Conservation (phyloP, 2,329 filamentous ascomycete species). For the Sporothrix pseudoabietina region DNA sequence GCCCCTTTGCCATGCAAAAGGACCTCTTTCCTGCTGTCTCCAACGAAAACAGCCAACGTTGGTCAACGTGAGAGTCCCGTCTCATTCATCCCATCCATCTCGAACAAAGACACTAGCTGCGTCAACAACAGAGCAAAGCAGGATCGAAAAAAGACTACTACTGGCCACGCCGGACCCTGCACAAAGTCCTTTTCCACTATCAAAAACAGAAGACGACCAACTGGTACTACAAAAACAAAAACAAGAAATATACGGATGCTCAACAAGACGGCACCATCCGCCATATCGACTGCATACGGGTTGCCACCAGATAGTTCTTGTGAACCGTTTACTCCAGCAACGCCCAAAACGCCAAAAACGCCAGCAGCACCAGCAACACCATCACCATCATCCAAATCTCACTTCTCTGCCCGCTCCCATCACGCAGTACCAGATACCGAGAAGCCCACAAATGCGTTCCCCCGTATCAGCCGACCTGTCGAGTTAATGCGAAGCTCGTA, state of each 20-base stretch:
- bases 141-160: neutral
- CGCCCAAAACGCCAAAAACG: no score
- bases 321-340: neutral
- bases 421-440: slow-evolving; percentile 36
- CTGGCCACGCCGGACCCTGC: neutral
- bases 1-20: neutral
- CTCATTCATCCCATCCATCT: neutral
- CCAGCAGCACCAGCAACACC: neutral
- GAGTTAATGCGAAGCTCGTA: slow-evolving; percentile 61
- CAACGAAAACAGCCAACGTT: neutral
- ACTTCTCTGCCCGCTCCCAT: slow-evolving; percentile 33
- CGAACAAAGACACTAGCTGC: neutral
- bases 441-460: slow-evolving; percentile 43
- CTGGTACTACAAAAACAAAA: neutral
- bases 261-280: neutral
- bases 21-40: neutral
- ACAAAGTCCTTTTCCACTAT: neutral
- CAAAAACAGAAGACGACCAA: neutral
- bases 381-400: slow-evolving; percentile 23
- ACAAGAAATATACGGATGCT: neutral
- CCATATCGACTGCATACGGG: neutral
- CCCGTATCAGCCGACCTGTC: slow-evolving; percentile 59
- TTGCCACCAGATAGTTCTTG: neutral
- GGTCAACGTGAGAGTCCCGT: neutral
- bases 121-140: neutral